phyloP scores from a whole-genome alignment of 2,329 filamentous ascomycete species.

The Lasiodiplodia citricola region DNA sequence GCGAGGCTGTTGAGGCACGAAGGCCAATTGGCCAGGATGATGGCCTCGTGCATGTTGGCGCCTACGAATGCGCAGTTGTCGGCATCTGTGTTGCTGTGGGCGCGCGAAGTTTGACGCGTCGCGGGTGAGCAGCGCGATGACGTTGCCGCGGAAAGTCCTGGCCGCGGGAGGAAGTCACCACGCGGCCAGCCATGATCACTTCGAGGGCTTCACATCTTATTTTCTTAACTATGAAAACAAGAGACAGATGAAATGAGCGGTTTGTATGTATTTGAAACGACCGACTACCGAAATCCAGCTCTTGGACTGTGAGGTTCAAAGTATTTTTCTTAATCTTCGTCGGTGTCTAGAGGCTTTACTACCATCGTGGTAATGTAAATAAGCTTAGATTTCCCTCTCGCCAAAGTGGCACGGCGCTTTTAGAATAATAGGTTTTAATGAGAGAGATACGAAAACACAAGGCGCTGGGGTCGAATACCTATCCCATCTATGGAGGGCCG shows the following conservation, averaged over 20 bases:
- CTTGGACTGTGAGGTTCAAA: no score
- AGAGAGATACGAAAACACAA: background rate
- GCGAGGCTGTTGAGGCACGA: conserved; percentile 58
- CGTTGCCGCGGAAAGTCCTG: background rate
- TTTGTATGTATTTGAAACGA: no score
- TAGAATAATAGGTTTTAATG: no score
- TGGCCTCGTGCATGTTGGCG: conserved; percentile 41
- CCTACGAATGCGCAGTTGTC: background rate
- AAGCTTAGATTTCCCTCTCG: no score
- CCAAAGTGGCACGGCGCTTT: no score
- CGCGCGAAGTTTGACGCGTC: conserved; percentile 14
- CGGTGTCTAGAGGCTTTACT: no score
- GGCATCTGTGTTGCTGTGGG: background rate
- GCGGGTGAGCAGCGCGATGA: conserved; percentile 7
- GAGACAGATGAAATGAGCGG: no score
- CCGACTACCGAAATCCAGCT: no score
- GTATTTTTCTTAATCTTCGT: no score
- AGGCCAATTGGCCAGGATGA: conserved; percentile 52
- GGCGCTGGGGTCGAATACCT: background rate
- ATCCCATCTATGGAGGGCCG: background rate
- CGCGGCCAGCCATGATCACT: background rate
- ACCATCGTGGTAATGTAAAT: no score
- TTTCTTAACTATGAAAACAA: background rate
- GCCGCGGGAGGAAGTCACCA: background rate
- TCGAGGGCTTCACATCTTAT: conserved; percentile 40